Evolutionary conservation across 768 basidiomycete species (phyloP).

Genomic region (Tricholoma matsutake): DNA sequence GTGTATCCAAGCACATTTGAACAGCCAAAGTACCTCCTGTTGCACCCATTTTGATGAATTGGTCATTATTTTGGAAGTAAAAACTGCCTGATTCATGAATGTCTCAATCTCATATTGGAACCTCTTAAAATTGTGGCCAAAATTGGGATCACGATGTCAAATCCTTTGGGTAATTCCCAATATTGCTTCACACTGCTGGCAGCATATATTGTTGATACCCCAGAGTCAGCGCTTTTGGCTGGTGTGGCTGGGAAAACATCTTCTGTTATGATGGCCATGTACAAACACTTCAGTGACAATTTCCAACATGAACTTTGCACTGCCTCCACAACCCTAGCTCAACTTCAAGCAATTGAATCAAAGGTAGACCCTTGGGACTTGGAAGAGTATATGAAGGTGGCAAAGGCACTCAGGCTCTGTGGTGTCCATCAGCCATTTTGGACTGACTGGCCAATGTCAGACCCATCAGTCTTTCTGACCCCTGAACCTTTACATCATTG

Average conservation of each 20-base stretch:
- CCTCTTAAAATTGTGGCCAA: conserved; percentile 28
- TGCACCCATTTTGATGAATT: background rate
- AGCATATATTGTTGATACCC: conserved; percentile 29
- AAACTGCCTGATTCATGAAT: conserved; percentile 23
- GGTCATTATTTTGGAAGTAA: conserved; percentile 3
- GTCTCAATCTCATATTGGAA: conserved; percentile 24
- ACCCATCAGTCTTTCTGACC: too few species aligned
- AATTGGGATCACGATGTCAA: conserved; percentile 25
- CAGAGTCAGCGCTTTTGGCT: conserved; percentile 27
- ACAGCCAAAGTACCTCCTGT: background rate
- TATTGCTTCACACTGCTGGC: conserved; percentile 27
- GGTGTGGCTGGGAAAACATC: conserved; percentile 29
- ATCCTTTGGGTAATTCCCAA: conserved; percentile 21
- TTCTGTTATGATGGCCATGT: conserved; percentile 25
- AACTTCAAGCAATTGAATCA: conserved; percentile 11
- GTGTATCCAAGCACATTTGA: background rate
- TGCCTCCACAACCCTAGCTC: conserved; percentile 14
- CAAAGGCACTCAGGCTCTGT: conserved; percentile 22
- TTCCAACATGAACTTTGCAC: conserved; percentile 22
- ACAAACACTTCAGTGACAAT: conserved; percentile 27
- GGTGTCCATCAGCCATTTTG: conserved; percentile 35
- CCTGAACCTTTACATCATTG: too few species aligned
- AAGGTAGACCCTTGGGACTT: conserved; percentile 22
- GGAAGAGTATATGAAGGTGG: conserved; percentile 18
- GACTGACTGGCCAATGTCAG: too few species aligned